A percentile compares a stretch with the other conserved stretches of the same genome.
Conservation (phyloP, 208 protist species). For the Porcisia hertigi region DNA sequence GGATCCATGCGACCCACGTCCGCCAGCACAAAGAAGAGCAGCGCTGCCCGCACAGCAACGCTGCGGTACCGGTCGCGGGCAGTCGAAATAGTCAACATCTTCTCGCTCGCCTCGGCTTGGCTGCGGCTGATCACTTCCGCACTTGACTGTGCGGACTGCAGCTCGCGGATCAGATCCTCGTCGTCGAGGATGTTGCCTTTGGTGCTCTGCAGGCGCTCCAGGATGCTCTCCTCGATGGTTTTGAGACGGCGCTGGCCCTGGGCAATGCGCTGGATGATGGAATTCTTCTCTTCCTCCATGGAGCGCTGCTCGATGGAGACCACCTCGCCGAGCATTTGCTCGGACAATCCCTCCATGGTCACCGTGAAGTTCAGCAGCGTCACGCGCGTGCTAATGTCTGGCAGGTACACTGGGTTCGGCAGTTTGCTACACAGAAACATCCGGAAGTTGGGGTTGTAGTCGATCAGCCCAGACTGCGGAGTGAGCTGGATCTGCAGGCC, state of each 20-base stretch:
- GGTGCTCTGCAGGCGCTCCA: slow-evolving; percentile 86
- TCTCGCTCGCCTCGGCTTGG: slow-evolving; percentile 90
- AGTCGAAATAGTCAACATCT: slow-evolving; percentile 93
- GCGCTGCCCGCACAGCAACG: slow-evolving; percentile 89
- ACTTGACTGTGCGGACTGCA: slow-evolving; percentile 93
- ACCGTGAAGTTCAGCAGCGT: slow-evolving; percentile 98
- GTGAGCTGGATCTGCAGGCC: slow-evolving; percentile 84
- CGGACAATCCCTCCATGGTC: slow-evolving; percentile 94
- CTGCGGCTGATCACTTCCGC: slow-evolving; percentile 86
- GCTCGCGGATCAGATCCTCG: slow-evolving; percentile 92
- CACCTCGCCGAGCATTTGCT: slow-evolving; percentile 95
- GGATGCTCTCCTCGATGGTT: slow-evolving; percentile 92
- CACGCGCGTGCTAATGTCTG: slow-evolving; percentile 96
- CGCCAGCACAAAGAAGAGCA: slow-evolving; percentile 96
- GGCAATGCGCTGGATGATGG: slow-evolving; percentile 91
- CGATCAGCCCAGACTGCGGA: slow-evolving; percentile 85
- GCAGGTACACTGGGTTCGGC: slow-evolving; percentile 95
- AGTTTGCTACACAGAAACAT: slow-evolving; percentile 97
- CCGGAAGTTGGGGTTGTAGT: slow-evolving; percentile 92
- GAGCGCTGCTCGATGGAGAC: slow-evolving; percentile 93
- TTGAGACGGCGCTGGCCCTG: slow-evolving; percentile 93
- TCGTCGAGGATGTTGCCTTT: slow-evolving; percentile 96
- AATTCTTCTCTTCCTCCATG: slow-evolving; percentile 95
- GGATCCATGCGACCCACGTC: slow-evolving; percentile 95
- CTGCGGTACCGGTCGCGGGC: slow-evolving; percentile 88